phyloP scores from a whole-genome alignment of 257 asterid species.

The Paraleonurus japonicus region DNA sequence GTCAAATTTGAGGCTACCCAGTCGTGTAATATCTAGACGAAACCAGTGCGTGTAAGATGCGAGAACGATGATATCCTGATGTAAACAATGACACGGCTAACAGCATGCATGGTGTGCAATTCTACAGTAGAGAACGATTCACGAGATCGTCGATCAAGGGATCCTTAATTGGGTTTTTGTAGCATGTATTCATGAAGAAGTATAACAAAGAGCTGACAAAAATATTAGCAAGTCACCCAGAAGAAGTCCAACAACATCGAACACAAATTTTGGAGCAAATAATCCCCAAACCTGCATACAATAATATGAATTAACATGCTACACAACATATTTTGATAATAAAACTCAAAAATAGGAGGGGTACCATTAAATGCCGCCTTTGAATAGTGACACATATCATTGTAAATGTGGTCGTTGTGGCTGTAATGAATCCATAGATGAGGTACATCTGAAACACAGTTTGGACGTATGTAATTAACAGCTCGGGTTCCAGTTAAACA shows the following conservation, averaged over 20 bases:
- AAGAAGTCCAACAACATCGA: conserved; percentile 81
- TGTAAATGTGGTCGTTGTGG: conserved; percentile 64
- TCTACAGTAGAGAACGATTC: neutral
- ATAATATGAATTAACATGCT: neutral
- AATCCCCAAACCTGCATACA: conserved; percentile 91
- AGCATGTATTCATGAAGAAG: conserved; percentile 25
- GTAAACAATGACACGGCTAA: neutral
- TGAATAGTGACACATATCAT: conserved; percentile 80
- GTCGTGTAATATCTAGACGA: neutral
- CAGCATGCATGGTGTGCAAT: no score
- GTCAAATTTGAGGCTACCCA: neutral
- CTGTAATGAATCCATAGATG: conserved; percentile 65
- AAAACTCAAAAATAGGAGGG: neutral
- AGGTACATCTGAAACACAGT: conserved; percentile 66
- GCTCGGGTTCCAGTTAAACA: neutral
- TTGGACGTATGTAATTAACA: neutral
- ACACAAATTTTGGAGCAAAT: conserved; percentile 95
- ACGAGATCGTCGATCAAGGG: neutral
- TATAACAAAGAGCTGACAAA: conserved; percentile 72
- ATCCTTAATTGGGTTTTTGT: neutral
- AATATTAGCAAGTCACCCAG: conserved; percentile 62
- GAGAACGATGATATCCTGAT: neutral
- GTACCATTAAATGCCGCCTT: conserved; percentile 95
- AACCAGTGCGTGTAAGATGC: neutral
- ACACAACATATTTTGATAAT: neutral